These are phyloP conservation scores for Termitomyces sp. DNA, from an alignment of 768 basidiomycete species.

Conservation along the genomic window DNA sequence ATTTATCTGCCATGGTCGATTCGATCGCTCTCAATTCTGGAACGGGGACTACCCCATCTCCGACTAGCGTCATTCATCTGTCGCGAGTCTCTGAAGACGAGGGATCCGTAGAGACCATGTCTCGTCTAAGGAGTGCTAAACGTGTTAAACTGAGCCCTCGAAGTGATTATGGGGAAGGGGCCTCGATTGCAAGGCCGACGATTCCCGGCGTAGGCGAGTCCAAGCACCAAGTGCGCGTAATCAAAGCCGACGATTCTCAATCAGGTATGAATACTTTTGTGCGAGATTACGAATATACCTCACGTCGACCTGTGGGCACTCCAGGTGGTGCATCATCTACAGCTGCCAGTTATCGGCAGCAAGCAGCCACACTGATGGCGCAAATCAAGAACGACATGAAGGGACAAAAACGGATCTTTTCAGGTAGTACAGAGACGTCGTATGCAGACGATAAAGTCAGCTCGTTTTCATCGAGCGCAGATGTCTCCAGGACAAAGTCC, in stretches of 20 bases:
- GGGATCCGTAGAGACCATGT: constrained; percentile 34
- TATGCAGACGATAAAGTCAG: constrained; percentile 33
- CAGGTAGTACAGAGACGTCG: constrained; percentile 59
- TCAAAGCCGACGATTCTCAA: constrained; percentile 10
- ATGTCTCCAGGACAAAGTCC: constrained; percentile 21
- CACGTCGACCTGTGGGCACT: constrained; percentile 27
- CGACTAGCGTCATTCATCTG: constrained; percentile 43
- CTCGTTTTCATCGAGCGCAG: constrained; percentile 17
- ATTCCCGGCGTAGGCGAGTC: no score
- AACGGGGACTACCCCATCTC: constrained; percentile 41
- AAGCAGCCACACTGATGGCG: constrained; percentile 80
- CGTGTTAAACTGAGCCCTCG: constrained; percentile 75
- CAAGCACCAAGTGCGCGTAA: background rate
- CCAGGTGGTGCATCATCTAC: constrained; percentile 41
- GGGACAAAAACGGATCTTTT: constrained; percentile 69
- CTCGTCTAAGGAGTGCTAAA: constrained; percentile 72
- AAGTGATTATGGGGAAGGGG: constrained; percentile 54
- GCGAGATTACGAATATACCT: constrained; percentile 12
- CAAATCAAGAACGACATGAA: constrained; percentile 82
- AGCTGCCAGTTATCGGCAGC: constrained; percentile 66
- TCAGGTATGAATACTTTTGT: background rate
- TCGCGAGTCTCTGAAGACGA: constrained; percentile 48
- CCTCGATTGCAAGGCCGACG: constrained; percentile 47
- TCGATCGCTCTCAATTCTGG: constrained; percentile 83
- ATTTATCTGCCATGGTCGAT: constrained; percentile 91